Evolutionary conservation across 2,329 filamentous ascomycete species (phyloP).

Genomic region (Penicillium nordicum): DNA sequence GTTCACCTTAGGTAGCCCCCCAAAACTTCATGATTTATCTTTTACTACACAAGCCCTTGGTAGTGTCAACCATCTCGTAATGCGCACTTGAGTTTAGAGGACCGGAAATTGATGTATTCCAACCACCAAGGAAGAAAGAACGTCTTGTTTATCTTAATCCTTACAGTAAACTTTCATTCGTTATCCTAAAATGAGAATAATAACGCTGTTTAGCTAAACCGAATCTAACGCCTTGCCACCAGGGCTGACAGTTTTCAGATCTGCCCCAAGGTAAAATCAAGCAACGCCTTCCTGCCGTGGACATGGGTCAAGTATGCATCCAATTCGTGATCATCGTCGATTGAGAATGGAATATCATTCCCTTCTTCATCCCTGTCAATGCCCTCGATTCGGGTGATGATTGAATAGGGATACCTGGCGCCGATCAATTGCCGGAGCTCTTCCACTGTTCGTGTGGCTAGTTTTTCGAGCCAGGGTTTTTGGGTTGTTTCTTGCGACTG

Average conservation of each 20-base stretch:
- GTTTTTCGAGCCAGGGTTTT: conserved; percentile 62
- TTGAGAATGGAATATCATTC: conserved; percentile 60
- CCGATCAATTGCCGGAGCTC: conserved; percentile 63
- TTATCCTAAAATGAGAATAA: not conserved
- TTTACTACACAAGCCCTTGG: not conserved
- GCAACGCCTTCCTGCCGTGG: conserved; percentile 53
- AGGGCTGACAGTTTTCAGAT: conserved; percentile 12
- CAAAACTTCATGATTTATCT: conserved; percentile 4
- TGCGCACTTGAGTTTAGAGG: not conserved
- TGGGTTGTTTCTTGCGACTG: conserved; percentile 44
- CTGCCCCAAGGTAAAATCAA: conserved; percentile 44
- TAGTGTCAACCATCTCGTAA: not conserved
- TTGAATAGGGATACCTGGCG: conserved; percentile 58
- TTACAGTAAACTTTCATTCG: not conserved
- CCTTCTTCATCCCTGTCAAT: conserved; percentile 59
- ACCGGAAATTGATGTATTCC: not conserved
- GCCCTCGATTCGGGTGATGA: conserved; percentile 63
- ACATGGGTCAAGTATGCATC: conserved; percentile 67
- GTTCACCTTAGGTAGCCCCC: not conserved
- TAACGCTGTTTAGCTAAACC: not conserved
- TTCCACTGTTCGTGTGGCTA: conserved; percentile 56
- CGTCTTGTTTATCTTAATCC: not conserved
- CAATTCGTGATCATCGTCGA: conserved; percentile 70
- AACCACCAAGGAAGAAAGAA: not conserved
- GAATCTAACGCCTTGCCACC: not conserved